Base-by-base conservation (phyloP, 345 rosid species). In the Citrus cavaleriei region DNA sequence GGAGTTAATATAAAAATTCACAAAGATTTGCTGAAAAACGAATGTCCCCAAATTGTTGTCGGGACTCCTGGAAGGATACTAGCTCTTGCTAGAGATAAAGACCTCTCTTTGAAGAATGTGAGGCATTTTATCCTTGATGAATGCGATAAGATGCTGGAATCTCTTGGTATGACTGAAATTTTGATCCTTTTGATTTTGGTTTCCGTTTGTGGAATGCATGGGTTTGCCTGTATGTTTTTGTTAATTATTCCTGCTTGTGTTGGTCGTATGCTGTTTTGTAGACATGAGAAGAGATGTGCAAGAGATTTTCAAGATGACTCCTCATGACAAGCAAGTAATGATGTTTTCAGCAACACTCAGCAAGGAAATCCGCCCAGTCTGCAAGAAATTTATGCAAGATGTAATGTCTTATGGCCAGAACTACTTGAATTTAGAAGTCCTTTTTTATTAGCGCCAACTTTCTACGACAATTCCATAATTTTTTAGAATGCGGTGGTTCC, bases 351-450 rank as follows among this genome's bases (percentile, higher is more conserved):
- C 99, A 24, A 96, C 99, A 0, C 99, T 96, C 84, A 96, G 98
- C 98, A 96, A 96, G 85, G 98, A 96, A 80, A 96, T 96, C 75
- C 99, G 98, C 81, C 98, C 98, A 0, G 97, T 97, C 86, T 97
- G 99, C 99, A 94, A 97, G 87, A 97, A 94, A 65, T 97, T 97
- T 78, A 97, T 97, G 99, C 99, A 94, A 94, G 98, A 97, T 94
- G 98, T 97, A 97, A 97, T 93, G 89, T 89, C 83, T 78, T 84
- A 81, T 83, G 77, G 86, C 87, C 95, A 88, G 84, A 86, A 71
- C 85, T 86, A 46, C 89, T 90, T 89, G 85, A 86, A 81, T 88
- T 87, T 90, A 75, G 87, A 84, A 84, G 84, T 89, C 80, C 79
- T 73, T 84, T 79, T 86, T 82, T 68, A 78, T 84, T 87, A 85